Base-by-base conservation (phyloP, 1,284 basidiomycete species). In the Cystobasidium slooffiae region DNA sequence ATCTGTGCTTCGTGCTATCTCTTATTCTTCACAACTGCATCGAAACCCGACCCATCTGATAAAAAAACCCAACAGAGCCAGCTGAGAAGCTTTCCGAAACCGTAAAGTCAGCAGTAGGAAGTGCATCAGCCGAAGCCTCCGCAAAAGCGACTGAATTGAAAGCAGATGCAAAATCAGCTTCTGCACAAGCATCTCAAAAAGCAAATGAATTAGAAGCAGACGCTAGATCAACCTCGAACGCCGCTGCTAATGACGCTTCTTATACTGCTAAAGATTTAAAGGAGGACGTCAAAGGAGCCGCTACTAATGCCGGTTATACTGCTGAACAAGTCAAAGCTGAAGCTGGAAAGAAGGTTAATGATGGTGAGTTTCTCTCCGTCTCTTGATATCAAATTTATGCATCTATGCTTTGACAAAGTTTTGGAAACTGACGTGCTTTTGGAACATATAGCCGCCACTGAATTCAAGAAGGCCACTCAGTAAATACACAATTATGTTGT, bases 381-480 rank as follows among this genome's bases (percentile, higher is more conserved):
- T 52, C 6, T 14, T 31, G 22, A 61, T 31, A 12, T 16, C 18
- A 12, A 55, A n/a, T 10, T 55, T 22, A 12, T 24, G 14, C 53
- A 31, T 31, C 31, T 31, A 1, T 31, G 31, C 2, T 31, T 31
- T 31, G 31, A 31, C 31, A 31, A 31, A 5, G 31, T 1, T 31
- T 31, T 47, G 43, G 12, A 43, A 8, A 63, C 24, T 47, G 14
- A 37, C 46, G 6, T 41, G 6, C 18, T 41, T 12, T n/a, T 53
- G 1, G 24, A 12, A 20, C 6, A n/a, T n/a, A 61, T 52, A 72
- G 69, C 49, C 47, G 69, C 70, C 12, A 73, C 70, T 65, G 70
- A 73, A 53, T 62, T 63, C n/a, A 66, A 73, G 70, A 73, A 73
- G 70, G 70, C 70, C 6, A 39, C 52, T 18, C 39, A 73, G 51